Percentiles rank a stretch among this genome's conserved stretches.
Evolutionary conservation across 306 rosid genomes (phyloP).

Genomic region (Fragaria nilgerrensis): DNA sequence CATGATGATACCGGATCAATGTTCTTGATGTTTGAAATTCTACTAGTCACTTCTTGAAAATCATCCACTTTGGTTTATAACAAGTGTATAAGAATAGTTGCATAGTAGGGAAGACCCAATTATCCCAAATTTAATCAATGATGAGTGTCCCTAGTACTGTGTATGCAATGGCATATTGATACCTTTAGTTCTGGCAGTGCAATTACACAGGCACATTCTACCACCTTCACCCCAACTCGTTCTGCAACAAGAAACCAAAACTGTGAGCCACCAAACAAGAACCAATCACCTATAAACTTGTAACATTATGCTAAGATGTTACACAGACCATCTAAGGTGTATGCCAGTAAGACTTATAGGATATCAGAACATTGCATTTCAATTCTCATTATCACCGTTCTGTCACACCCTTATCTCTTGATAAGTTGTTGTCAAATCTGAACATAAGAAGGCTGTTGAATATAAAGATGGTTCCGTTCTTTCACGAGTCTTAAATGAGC

Average conservation of each 20-base stretch:
- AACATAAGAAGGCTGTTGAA: not conserved
- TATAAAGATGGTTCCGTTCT: not conserved
- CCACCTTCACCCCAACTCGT: constrained; percentile 76
- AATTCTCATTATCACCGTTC: not conserved
- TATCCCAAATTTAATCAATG: not conserved
- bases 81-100: not conserved
- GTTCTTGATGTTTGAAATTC: not conserved
- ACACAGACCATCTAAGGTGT: not conserved
- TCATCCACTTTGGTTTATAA: not conserved
- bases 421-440: not conserved
- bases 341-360: not conserved
- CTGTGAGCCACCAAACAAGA: constrained; percentile 8
- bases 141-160: not conserved
- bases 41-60: not conserved
- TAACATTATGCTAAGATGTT: not conserved
- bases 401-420: not conserved
- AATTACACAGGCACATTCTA: constrained; percentile 93
- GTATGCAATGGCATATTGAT: constrained; percentile 35
- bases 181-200: constrained; percentile 90
- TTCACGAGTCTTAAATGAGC: not conserved
- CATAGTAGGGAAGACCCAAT: not conserved
- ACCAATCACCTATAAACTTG: not conserved
- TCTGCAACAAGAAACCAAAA: constrained; percentile 45
- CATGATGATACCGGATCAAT: not conserved
- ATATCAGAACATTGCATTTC: no score